Conservation (phyloP, 1,284 basidiomycete species). For the Ceratobasidium sp. region DNA sequence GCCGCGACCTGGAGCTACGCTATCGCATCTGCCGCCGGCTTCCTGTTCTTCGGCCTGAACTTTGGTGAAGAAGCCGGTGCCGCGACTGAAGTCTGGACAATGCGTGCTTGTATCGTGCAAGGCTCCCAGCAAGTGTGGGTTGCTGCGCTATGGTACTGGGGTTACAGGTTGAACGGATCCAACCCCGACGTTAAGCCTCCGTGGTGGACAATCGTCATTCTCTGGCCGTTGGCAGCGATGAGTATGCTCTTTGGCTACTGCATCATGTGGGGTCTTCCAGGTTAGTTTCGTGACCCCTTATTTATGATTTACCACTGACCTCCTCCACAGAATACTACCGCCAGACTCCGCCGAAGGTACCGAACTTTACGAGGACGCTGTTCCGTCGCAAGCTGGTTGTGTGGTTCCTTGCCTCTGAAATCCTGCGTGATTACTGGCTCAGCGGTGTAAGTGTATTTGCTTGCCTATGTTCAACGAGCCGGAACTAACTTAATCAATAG, state of each 20-base stretch:
- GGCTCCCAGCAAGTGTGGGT: constrained; percentile 95
- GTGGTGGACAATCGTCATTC: constrained; percentile 86
- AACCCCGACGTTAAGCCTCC: constrained; percentile 69
- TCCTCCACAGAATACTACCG: constrained; percentile 77
- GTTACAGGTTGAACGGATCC: constrained; percentile 77
- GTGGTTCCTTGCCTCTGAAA: constrained; percentile 92
- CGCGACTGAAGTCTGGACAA: constrained; percentile 91
- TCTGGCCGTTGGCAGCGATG: constrained; percentile 86
- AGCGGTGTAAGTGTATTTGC: constrained; percentile 74
- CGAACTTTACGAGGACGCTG: constrained; percentile 88
- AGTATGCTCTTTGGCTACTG: constrained; percentile 84
- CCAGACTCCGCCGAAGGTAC: constrained; percentile 92
- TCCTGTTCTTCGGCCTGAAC: constrained; percentile 93
- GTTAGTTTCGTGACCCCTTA: constrained; percentile 61
- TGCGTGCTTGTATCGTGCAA: constrained; percentile 91
- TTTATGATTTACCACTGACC: not conserved
- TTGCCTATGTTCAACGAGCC: not conserved
- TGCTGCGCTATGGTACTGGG: constrained; percentile 95
- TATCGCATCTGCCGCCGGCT: constrained; percentile 89
- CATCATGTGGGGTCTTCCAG: constrained; percentile 87
- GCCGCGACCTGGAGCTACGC: constrained; percentile 92
- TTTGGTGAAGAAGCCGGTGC: constrained; percentile 96
- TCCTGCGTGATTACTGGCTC: constrained; percentile 93
- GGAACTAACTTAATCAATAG: constrained; percentile 59
- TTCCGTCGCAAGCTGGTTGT: constrained; percentile 91